Evolutionary conservation across 257 asterid genomes (phyloP), one percentile per base, ranked within the genome.

Genomic region (Solanum medicagineum): DNA sequence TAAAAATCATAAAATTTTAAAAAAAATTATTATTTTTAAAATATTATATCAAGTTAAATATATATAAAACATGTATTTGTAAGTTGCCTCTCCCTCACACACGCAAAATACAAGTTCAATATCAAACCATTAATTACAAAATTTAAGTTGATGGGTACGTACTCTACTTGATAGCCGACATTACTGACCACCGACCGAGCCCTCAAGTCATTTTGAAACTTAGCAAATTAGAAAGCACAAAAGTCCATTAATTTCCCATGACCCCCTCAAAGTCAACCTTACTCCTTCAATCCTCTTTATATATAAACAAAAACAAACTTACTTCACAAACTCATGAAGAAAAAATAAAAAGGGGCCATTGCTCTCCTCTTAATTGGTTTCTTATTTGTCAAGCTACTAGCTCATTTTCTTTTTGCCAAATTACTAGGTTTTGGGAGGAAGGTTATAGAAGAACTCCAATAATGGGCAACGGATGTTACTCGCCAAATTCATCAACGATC

Each of bases 111-210:
- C 81, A 73, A 45, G 81, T 49, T 49, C 32, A 47, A 75, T 45
- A 29, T 12, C 57, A 44, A 24, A 32, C 15, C 1, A 71, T 11
- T 47, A 74, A 7, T 73, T 6, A 74, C 14, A 75, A 26, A 49
- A 75, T 75, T 17, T 49, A 75, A 49, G 42, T 75, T 75, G 2
- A 75, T 75, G 40, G 5, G 6, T 36, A 36, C 42, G 42, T 11
- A 32, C 8, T 14, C 7, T 10, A 22, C 5, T 13, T 15, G 44
- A 65, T 20, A 65, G 95, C 93, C 91, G 92, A 70, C 91, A 70
- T 66, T 55, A 53, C 85, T 92, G 95, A 92, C 93, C 92, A 87
- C 87, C 87, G 90, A 87, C 87, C 87, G 89, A 84, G 89, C 84
- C 81, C 63, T 70, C 10, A 29, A 74, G 8, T 22, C 57, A 74